Base-by-base conservation (phyloP, 257 asterid genomes). In the Misopates orontium region DNA sequence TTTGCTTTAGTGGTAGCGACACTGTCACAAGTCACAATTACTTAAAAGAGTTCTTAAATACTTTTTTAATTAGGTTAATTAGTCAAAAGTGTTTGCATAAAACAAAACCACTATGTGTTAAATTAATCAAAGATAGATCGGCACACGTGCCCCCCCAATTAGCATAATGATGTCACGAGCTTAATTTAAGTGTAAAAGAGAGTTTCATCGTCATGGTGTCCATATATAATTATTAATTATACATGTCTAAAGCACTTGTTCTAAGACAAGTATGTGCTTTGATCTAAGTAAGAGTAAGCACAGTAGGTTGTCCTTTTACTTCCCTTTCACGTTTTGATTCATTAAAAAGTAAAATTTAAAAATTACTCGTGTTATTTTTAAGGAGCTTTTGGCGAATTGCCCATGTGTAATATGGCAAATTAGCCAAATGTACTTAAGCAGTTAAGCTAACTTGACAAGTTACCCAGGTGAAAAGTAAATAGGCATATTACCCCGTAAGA, bases 1-100 rank as follows among this genome's bases (percentile, higher is more conserved):
- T 25, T 57, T 62, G 68, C 31, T 49, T 66, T 70, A 51, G 71
- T 76, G 75, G 80, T 55, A 79, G 78, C 21, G 75, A 75, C 83
- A 82, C 75, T 66, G 71, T 66, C 62, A 64, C 79, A 59, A 62
- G 64, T 66, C 69, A 67, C 80, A 62, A 58, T 71, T 56, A 56
- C 52, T 68, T 70, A 18, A 1, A 60, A 11, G 20, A 45, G 44
- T 65, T 42, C 5, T 78, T 69, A 64, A 69, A 63, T 52, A 50
- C 22, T 20, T 28, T 0, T 2, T 41, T 61, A 61, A 32, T 62
- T 63, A 42, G 15, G 16, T 60, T 55, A 51, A 66, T 20, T 65
- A 49, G 61, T 58, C 59, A 22, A 75, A 56, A 45, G 20, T 47
- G 69, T 60, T 60, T 67, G 48, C 21, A 60, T 25, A 53, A 54